Evolutionary conservation across 2,329 filamentous ascomycete genomes (phyloP), one percentile per base, ranked within the genome.

Genomic region (Hymenoscyphus fructigenus): DNA sequence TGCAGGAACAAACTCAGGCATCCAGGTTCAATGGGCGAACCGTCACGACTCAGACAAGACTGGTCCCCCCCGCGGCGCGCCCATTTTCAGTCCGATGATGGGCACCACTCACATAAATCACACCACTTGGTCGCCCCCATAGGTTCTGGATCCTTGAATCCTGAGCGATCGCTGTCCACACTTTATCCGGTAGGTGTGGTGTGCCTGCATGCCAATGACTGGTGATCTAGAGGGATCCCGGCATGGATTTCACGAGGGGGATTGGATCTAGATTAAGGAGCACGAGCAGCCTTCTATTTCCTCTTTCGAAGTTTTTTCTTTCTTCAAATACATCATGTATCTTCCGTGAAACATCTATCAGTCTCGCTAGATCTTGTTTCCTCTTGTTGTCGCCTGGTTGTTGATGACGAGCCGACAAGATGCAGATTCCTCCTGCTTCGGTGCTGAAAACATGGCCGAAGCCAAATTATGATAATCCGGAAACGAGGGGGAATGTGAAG

Each of bases 381-480:
- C 4, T 26, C 14, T 23, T 14, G 12, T 53, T 23, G 41, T 23
- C 7, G n/a, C 47, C 47, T 23, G 20, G 47, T 12, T 26, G 47
- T 53, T 53, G 47, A 14, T 26, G 47, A 53, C n/a, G 20, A 14
- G 47, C 47, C 20, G 20, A 53, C 34, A n/a, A 55, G 17, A 72
- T 73, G 70, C 70, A 71, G 38, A 44, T 57, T 55, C 71, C 71
- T 41, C 68, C 71, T 3, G 28, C 41, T 14, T 60, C 41, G 36
- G 65, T 70, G 7, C 20, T 72, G 15, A 55, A 57, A 14, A 56
- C 69, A 12, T 73, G 71, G 70, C 82, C 82, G 7, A 70, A 59
- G 29, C 79, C 82, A 17, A 84, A 84, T 68, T 80, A 80, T 70
- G 68, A 78, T 58, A 72, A 84, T 68, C 82, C 82, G 4, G 65